phyloP scores from a whole-genome alignment of 2,329 filamentous ascomycete genomes.

The Hypoxylon sp. region DNA sequence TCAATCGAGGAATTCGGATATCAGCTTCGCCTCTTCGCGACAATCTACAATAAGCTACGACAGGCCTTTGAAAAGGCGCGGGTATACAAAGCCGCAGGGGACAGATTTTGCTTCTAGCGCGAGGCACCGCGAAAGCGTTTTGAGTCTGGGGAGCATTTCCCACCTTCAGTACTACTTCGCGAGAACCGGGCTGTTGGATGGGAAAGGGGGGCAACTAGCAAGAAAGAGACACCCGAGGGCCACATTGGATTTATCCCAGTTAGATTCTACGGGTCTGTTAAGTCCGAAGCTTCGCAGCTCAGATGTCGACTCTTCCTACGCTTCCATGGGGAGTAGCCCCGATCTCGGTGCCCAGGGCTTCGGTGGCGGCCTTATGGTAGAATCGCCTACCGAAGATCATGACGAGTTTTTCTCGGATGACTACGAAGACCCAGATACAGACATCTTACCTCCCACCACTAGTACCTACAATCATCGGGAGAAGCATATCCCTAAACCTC shows the following conservation, averaged over 20 bases:
- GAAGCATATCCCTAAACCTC: constrained; percentile 82
- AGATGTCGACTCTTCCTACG: constrained; percentile 67
- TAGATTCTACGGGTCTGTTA: constrained; percentile 56
- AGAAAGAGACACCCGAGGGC: constrained; percentile 71
- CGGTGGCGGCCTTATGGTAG: constrained; percentile 51
- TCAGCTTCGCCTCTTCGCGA: constrained; percentile 52
- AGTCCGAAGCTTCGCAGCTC: constrained; percentile 53
- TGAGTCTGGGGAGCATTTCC: constrained; percentile 95
- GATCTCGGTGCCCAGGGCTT: constrained; percentile 57
- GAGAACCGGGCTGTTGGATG: constrained; percentile 89
- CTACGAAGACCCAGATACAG: constrained; percentile 71
- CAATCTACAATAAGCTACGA: constrained; percentile 58
- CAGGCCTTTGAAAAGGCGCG: constrained; percentile 66
- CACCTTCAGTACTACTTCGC: constrained; percentile 99
- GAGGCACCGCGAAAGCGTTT: constrained; percentile 88
- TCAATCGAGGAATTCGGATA: constrained; percentile 55
- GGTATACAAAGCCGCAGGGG: constrained; percentile 87
- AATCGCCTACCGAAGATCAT: constrained; percentile 57
- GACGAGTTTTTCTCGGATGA: constrained; percentile 64
- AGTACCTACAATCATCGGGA: constrained; percentile 93
- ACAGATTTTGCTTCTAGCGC: constrained; percentile 93
- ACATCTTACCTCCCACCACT: constrained; percentile 94
- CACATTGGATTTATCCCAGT: constrained; percentile 65
- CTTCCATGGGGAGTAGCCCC: constrained; percentile 67
- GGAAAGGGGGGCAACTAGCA: constrained; percentile 86